Conservation (phyloP, 2,329 filamentous ascomycete genomes). For the Pyricularia sp. region DNA sequence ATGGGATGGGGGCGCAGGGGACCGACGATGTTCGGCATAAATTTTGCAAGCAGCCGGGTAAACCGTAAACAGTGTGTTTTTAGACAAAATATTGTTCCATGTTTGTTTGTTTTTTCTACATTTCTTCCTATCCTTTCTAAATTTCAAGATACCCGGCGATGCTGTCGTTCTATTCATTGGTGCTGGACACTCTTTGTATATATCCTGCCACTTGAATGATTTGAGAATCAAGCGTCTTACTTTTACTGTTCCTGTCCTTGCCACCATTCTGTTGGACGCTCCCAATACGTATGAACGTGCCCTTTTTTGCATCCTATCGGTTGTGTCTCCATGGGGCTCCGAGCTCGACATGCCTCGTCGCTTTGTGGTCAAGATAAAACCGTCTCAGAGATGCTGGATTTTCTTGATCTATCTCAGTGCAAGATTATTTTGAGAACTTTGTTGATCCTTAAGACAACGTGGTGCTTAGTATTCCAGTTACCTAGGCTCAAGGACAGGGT, state of each 20-base stretch:
- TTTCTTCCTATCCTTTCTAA: not conserved
- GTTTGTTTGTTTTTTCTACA: not conserved
- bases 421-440: no score
- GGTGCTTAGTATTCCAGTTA: no score
- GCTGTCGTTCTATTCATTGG: not conserved
- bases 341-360: no score
- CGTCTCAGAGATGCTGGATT: no score
- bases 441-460: no score
- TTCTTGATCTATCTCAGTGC: no score
- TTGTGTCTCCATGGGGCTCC: no score
- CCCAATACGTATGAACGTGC: no score
- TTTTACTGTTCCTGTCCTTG: not conserved
- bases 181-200: not conserved
- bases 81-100: not conserved
- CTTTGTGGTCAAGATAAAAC: no score
- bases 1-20: slow-evolving; percentile 2
- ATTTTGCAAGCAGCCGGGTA: slow-evolving; percentile 1
- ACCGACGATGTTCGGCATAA: not conserved
- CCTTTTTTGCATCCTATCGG: no score
- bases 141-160: not conserved
- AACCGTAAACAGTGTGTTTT: not conserved
- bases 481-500: not conserved
- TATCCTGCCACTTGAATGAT: not conserved
- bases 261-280: no score
- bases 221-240: not conserved